phyloP scores from a whole-genome alignment of 1,284 basidiomycete genomes.

The Cystobasidium sp. region DNA sequence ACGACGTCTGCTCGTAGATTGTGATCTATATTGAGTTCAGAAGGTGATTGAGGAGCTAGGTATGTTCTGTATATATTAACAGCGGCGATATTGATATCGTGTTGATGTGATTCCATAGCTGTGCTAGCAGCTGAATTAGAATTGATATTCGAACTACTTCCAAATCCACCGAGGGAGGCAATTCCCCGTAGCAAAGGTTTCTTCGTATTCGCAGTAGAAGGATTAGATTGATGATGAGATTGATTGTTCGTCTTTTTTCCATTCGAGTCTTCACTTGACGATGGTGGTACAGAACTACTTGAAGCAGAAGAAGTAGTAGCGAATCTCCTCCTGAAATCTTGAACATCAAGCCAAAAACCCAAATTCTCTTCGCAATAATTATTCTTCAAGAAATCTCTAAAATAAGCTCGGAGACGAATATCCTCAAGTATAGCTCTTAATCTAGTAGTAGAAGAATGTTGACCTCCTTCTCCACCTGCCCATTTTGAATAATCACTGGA shows the following conservation, averaged over 20 bases:
- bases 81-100: constrained; percentile 89
- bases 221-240: constrained; percentile 60
- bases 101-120: constrained; percentile 97
- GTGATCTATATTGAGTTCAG: constrained; percentile 98
- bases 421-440: constrained; percentile 92
- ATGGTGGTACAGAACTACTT: constrained; percentile 60
- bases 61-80: constrained; percentile 94
- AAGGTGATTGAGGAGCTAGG: constrained; percentile 89
- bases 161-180: constrained; percentile 28
- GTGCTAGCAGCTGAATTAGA: constrained; percentile 46
- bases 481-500: constrained; percentile 33
- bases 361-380: constrained; percentile 99
- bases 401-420: constrained; percentile 82
- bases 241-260: constrained; percentile 14
- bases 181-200: constrained; percentile 33
- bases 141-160: constrained; percentile 10
- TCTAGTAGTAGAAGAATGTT: constrained; percentile 68
- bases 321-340: constrained; percentile 96
- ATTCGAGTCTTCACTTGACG: constrained; percentile 48
- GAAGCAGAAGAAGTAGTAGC: constrained; percentile 90
- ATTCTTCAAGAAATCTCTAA: constrained; percentile 88
- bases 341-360: constrained; percentile 94
- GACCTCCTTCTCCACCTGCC: constrained; percentile 69
- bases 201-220: constrained; percentile 52
- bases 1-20: constrained; percentile 91